These are phyloP conservation scores for Talaromyces islandicus DNA, from an alignment of 2,329 filamentous ascomycete genomes.

Conservation along the genomic window DNA sequence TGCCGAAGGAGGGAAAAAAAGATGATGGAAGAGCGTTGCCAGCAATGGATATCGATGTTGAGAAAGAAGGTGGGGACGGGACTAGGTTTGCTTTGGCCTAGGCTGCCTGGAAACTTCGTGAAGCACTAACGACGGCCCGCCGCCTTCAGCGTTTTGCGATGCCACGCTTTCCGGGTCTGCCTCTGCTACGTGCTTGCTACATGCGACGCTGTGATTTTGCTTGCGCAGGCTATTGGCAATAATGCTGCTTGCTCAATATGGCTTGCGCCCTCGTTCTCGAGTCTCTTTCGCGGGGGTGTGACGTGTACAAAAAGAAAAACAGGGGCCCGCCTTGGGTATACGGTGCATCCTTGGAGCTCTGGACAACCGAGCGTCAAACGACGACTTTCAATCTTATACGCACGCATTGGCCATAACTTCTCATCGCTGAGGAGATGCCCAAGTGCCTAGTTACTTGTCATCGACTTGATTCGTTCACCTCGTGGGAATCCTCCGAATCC, in stretches of 20 bases:
- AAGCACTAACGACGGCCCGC: not conserved
- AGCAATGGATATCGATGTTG: slow-evolving; percentile 1
- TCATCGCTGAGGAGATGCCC: not conserved
- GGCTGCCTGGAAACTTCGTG: not conserved
- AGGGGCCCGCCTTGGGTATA: not conserved
- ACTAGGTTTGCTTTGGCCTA: not conserved
- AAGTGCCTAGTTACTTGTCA: not conserved
- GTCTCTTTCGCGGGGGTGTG: not conserved
- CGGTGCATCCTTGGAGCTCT: not conserved
- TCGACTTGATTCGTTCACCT: not conserved
- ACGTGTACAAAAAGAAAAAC: not conserved
- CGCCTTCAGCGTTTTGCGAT: not conserved
- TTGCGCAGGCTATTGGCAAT: not conserved
- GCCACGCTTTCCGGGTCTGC: not conserved
- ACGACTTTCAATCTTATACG: not conserved
- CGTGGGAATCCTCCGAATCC: not conserved
- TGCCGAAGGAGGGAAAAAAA: slow-evolving; percentile 10
- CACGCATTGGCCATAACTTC: not conserved
- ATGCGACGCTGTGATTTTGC: not conserved
- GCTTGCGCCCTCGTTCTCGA: not conserved
- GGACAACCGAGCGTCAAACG: not conserved
- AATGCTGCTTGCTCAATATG: not conserved
- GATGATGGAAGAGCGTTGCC: not conserved
- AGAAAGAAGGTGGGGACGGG: not conserved
- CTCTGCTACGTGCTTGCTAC: not conserved